A percentile compares a stretch with the other conserved stretches of the same genome.
Conservation (phyloP, 352 stramenopile genomes). For the Hyphochytrium catenoides region DNA sequence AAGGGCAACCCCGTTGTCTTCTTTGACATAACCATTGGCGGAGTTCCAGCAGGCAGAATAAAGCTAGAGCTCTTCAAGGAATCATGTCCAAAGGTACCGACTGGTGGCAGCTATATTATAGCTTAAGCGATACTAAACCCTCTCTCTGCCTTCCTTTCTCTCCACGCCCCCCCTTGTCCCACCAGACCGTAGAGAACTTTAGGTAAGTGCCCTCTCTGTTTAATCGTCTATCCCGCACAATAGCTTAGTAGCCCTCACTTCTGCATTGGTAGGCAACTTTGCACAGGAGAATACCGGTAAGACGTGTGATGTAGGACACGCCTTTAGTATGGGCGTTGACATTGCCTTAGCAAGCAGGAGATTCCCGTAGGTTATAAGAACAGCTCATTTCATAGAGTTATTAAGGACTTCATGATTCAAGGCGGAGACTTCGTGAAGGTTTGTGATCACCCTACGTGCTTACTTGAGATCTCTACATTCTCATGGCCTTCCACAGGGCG, state of each 20-base stretch:
- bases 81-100: constrained; percentile 77
- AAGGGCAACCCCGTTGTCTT: constrained; percentile 84
- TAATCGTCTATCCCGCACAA: not conserved
- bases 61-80: constrained; percentile 91
- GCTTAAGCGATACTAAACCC: too few species aligned
- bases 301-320: constrained; percentile 12
- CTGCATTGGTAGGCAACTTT: constrained; percentile 54
- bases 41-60: constrained; percentile 58
- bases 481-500: constrained; percentile 16
- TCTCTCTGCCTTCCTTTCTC: too few species aligned
- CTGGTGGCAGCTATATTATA: too few species aligned
- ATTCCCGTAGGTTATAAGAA: constrained; percentile 65
- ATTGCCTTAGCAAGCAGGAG: constrained; percentile 44
- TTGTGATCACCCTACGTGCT: not conserved
- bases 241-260: not conserved
- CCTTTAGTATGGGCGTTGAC: constrained; percentile 14
- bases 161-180: too few species aligned
- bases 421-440: constrained; percentile 62
- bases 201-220: constrained; percentile 16
- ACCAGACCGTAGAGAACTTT: constrained; percentile 94
- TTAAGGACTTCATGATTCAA: constrained; percentile 74
- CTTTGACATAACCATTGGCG: constrained; percentile 75
- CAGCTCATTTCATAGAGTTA: constrained; percentile 59
- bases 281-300: constrained; percentile 78
- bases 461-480: not conserved